A percentile compares a stretch with the other conserved stretches of the same genome.
Conservation (phyloP, 176 grass and related monocot genomes). For the Carex kokanica region DNA sequence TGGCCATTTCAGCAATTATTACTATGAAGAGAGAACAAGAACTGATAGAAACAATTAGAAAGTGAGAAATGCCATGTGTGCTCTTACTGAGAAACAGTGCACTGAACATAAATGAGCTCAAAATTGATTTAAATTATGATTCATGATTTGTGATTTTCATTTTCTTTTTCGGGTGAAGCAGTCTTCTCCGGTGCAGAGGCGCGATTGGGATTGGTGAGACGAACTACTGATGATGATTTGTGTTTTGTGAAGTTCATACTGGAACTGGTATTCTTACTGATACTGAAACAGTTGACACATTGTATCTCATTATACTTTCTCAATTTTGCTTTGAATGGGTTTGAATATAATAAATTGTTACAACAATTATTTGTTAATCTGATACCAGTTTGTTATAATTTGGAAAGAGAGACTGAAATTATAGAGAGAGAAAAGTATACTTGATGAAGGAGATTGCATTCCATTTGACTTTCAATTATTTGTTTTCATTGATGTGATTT, state of each 20-base stretch:
- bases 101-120: neutral
- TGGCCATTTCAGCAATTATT: no score
- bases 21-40: no score
- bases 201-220: slow-evolving; percentile 23
- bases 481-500: neutral
- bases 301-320: slow-evolving; percentile 9
- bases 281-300: neutral
- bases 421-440: no score
- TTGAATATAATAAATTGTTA: slow-evolving; percentile 5
- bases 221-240: neutral
- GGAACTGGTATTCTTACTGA: neutral
- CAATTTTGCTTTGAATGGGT: neutral
- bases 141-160: neutral
- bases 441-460: no score
- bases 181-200: slow-evolving; percentile 20
- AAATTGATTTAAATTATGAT: neutral
- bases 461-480: no score
- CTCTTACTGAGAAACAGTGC: neutral
- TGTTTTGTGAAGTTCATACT: neutral
- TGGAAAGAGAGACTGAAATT: no score
- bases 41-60: no score
- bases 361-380: no score
- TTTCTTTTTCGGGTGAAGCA: neutral
- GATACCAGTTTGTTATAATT: no score
- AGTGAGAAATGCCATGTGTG: no score